A percentile compares a stretch with the other conserved stretches of the same genome.
These are phyloP conservation scores for Pezicula radicicola DNA, from an alignment of 2,329 filamentous ascomycete genomes.

Conservation along the genomic window DNA sequence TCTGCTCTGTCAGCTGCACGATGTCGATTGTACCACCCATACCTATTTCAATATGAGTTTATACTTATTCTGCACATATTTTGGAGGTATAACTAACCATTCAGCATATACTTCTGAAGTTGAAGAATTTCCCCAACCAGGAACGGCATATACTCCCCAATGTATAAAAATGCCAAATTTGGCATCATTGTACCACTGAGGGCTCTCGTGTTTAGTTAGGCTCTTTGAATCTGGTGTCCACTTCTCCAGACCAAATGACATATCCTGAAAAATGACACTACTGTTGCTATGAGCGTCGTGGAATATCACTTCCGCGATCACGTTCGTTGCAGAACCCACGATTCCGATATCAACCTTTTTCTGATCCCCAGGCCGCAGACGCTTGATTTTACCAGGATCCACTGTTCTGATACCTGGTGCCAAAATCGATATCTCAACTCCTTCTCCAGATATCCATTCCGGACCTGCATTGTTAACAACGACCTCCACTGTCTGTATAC, in stretches of 20 bases:
- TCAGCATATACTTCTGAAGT: constrained; percentile 3
- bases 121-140: constrained; percentile 44
- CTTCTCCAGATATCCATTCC: constrained; percentile 17
- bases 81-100: constrained; percentile 7
- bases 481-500: constrained; percentile 30
- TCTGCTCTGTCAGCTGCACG: not conserved
- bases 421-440: constrained; percentile 24
- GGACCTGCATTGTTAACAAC: constrained; percentile 32
- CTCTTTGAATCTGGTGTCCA: constrained; percentile 31
- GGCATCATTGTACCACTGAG: constrained; percentile 49
- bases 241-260: constrained; percentile 26
- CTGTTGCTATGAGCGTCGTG: not conserved
- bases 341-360: constrained; percentile 27
- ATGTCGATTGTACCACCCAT: constrained; percentile 42
- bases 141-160: constrained; percentile 53
- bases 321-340: constrained; percentile 23
- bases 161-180: constrained; percentile 61
- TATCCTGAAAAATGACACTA: constrained; percentile 4
- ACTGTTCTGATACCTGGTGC: constrained; percentile 39
- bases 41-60: constrained; percentile 4
- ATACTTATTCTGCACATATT: too few species aligned
- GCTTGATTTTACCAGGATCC: constrained; percentile 32
- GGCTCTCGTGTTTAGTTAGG: constrained; percentile 38
- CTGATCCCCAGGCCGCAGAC: constrained; percentile 40
- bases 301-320: constrained; percentile 15